Conservation (phyloP, 1,284 basidiomycete species). For the Ustilago hordei region DNA sequence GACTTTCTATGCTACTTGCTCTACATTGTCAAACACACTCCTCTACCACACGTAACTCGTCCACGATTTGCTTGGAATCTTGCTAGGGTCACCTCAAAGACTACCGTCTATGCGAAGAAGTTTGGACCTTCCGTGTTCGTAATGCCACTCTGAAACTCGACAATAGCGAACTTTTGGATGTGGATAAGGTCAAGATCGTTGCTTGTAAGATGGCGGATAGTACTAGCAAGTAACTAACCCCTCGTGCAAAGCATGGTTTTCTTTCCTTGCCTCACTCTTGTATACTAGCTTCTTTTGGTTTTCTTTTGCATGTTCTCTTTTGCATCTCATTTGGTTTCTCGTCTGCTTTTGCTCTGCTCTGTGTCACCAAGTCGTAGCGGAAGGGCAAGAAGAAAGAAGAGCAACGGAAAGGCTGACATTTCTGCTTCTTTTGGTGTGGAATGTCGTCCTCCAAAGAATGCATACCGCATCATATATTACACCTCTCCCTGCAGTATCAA, state of each 20-base stretch:
- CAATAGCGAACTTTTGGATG: conserved; percentile 62
- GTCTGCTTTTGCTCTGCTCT: background rate
- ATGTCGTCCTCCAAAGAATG: conserved; percentile 18
- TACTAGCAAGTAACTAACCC: conserved; percentile 18
- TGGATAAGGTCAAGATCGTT: conserved; percentile 67
- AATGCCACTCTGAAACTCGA: conserved; percentile 68
- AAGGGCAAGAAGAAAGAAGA: background rate
- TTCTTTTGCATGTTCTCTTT: background rate
- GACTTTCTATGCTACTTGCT: too few relatives aligned
- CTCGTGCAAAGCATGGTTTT: too few relatives aligned
- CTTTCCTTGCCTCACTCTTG: background rate
- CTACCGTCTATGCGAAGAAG: conserved; percentile 68
- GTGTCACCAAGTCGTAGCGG: background rate
- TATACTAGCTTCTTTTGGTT: background rate
- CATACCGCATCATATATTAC: conserved; percentile 19
- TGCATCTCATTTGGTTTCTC: background rate
- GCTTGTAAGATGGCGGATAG: conserved; percentile 67
- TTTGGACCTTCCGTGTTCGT: conserved; percentile 68
- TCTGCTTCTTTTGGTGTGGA: conserved; percentile 11
- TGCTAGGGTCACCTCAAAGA: conserved; percentile 64
- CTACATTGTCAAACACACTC: background rate
- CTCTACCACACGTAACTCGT: background rate
- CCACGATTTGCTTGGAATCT: too few relatives aligned
- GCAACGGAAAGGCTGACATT: background rate
- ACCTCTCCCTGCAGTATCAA: background rate